These are phyloP conservation scores for Ceratocystis ficicola DNA, from an alignment of 2,329 filamentous ascomycete genomes.

Conservation along the genomic window DNA sequence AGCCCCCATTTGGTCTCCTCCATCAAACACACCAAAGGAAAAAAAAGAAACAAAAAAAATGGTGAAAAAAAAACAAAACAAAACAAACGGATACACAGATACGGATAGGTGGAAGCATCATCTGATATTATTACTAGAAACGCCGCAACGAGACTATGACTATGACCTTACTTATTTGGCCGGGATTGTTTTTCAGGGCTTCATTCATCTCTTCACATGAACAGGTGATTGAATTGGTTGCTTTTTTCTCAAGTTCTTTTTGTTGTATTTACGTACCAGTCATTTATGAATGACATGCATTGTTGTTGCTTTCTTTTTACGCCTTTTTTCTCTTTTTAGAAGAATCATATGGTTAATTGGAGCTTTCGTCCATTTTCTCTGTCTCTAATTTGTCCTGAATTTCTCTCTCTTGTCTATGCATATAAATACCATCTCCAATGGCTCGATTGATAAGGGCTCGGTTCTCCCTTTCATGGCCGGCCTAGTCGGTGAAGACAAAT, in stretches of 20 bases:
- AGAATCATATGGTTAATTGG: background rate
- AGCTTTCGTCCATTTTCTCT: background rate
- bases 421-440: background rate
- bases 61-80: background rate
- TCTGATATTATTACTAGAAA: conserved; percentile 4
- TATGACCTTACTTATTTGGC: background rate
- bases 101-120: background rate
- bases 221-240: background rate
- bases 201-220: background rate
- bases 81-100: background rate
- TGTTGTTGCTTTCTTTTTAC: background rate
- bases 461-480: background rate
- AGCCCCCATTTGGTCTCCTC: background rate
- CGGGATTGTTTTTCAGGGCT: background rate
- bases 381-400: background rate
- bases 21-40: too few species aligned
- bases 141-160: conserved; percentile 10
- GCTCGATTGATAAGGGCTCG: background rate
- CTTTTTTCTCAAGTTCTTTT: background rate
- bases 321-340: background rate
- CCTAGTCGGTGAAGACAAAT: conserved; percentile 10
- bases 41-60: background rate
- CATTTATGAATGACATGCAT: background rate
- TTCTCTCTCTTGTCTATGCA: background rate
- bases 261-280: background rate